Percentiles rank a stretch among this genome's conserved stretches.
Conservation (phyloP, 148 eudicot species). For the Rhododendron henanense region DNA sequence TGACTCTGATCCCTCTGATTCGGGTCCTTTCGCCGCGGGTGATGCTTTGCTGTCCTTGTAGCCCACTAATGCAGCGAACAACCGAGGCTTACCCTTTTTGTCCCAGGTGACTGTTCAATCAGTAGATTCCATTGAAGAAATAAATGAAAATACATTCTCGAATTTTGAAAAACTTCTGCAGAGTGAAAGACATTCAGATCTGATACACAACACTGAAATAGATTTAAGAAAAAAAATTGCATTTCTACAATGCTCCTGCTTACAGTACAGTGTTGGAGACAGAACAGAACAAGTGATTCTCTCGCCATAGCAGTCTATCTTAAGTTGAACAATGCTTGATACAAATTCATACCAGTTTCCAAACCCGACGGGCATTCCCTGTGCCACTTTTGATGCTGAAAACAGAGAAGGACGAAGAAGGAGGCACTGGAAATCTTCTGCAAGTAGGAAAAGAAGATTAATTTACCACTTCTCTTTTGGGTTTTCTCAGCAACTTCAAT, state of each 20-base stretch:
- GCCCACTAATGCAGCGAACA: background rate
- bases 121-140: background rate
- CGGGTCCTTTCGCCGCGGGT: no score
- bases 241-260: background rate
- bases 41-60: no score
- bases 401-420: background rate
- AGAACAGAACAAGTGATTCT: background rate
- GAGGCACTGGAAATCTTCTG: background rate
- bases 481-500: conserved; percentile 2
- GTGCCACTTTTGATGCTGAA: background rate
- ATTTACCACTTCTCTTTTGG: background rate
- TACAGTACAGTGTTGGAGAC: background rate
- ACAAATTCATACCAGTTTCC: background rate
- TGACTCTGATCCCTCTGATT: no score
- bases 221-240: background rate
- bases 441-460: background rate
- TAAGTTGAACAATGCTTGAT: background rate
- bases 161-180: background rate
- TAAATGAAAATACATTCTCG: background rate
- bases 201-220: background rate
- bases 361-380: background rate
- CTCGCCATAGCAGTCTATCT: background rate
- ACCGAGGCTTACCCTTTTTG: background rate
- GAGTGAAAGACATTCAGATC: background rate
- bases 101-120: background rate